Percentiles rank a stretch among this genome's conserved stretches.
phyloP scores from a whole-genome alignment of 306 rosid species.

The Senna siamea region DNA sequence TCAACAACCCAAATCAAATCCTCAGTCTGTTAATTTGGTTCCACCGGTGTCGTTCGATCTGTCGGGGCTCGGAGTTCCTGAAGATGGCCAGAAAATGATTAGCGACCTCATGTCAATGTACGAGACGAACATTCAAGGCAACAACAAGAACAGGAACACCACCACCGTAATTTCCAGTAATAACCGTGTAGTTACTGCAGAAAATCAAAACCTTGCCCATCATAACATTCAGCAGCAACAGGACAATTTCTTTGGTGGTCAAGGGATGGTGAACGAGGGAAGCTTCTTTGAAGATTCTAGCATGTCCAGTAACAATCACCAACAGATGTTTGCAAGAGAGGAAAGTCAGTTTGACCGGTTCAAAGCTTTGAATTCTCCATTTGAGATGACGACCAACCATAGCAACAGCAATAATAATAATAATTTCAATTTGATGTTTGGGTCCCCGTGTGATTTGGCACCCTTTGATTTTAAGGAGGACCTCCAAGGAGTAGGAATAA shows the following conservation, averaged over 20 bases:
- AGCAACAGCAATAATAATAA: constrained; percentile 32
- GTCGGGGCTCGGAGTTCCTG: constrained; percentile 61
- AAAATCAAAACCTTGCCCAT: constrained; percentile 49
- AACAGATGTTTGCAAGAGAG: constrained; percentile 47
- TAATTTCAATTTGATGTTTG: constrained; percentile 52
- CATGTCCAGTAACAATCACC: constrained; percentile 32
- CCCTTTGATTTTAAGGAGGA: constrained; percentile 62
- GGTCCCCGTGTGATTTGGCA: constrained; percentile 57
- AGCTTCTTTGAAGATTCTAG: constrained; percentile 48
- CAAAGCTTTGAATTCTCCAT: constrained; percentile 51
- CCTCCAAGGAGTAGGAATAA: constrained; percentile 48
- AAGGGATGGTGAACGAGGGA: constrained; percentile 55
- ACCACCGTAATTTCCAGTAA: not conserved
- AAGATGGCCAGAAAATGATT: constrained; percentile 62
- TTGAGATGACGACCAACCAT: constrained; percentile 52
- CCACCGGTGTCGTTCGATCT: constrained; percentile 47
- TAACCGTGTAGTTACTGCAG: constrained; percentile 27
- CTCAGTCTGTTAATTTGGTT: constrained; percentile 47
- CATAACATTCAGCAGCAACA: constrained; percentile 42
- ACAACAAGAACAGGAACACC: constrained; percentile 48
- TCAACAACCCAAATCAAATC: constrained; percentile 50
- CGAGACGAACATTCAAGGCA: constrained; percentile 51
- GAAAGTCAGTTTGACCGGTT: constrained; percentile 61
- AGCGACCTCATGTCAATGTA: constrained; percentile 63
- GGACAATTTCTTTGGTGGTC: constrained; percentile 47